Evolutionary conservation across 1,284 basidiomycete species (phyloP).

Genomic region (Neonothopanus nambi): DNA sequence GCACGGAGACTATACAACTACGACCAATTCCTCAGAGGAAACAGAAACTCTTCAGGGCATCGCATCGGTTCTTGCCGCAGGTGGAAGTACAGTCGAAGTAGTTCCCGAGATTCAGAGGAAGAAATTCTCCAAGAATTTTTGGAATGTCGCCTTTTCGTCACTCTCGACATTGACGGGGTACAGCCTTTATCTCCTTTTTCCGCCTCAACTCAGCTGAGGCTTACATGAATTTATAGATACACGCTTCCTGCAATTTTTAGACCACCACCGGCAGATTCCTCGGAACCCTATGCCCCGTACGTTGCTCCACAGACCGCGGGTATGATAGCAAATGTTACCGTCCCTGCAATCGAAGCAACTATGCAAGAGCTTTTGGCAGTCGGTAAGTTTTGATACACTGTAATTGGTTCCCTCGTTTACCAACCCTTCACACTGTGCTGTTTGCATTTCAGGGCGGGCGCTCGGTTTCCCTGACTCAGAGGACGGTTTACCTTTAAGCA

Average conservation of each 20-base stretch:
- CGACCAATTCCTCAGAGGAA: conserved; percentile 32
- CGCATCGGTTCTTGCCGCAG: conserved; percentile 29
- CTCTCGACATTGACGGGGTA: conserved; percentile 30
- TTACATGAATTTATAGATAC: conserved; percentile 16
- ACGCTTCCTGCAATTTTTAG: conserved; percentile 38
- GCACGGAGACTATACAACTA: conserved; percentile 25
- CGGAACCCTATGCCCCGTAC: conserved; percentile 14
- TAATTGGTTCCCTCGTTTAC: no score
- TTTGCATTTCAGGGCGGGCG: conserved; percentile 20
- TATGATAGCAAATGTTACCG: conserved; percentile 29
- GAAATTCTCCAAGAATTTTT: conserved; percentile 47
- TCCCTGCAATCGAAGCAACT: conserved; percentile 31
- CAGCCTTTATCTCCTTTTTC: background rate
- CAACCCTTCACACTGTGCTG: background rate
- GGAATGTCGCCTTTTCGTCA: conserved; percentile 40
- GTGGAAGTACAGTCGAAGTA: conserved; percentile 35
- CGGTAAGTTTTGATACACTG: background rate
- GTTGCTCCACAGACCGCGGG: conserved; percentile 25
- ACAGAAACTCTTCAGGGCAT: conserved; percentile 31
- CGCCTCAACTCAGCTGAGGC: background rate
- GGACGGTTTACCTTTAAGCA: conserved; percentile 29
- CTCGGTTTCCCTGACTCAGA: conserved; percentile 30
- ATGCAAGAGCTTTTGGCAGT: conserved; percentile 33
- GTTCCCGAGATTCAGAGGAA: conserved; percentile 43
- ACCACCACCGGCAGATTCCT: conserved; percentile 23